These are phyloP conservation scores for Paecilomyces fulvus DNA, from an alignment of 2,329 filamentous ascomycete species.

Conservation along the genomic window DNA sequence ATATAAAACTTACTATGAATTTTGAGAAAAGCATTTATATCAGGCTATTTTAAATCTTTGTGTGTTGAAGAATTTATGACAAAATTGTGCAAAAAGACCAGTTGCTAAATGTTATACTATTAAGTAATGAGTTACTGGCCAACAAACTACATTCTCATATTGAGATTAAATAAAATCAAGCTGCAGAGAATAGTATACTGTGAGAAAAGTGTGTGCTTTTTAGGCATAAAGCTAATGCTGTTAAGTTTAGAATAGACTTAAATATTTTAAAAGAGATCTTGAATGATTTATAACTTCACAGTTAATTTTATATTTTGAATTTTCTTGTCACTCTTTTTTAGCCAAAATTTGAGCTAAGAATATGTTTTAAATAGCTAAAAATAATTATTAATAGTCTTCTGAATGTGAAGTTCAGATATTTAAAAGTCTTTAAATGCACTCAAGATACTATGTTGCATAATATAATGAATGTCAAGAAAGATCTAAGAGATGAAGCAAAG, in stretches of 20 bases:
- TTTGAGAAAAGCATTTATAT: conserved; percentile 22
- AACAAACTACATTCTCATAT: conserved; percentile 16
- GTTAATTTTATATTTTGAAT: conserved; percentile 10
- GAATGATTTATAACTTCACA: conserved; percentile 8
- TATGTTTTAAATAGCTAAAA: conserved; percentile 9
- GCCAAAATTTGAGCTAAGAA: conserved; percentile 17
- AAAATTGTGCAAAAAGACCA: conserved; percentile 23
- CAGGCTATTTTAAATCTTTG: conserved; percentile 17
- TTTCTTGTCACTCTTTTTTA: conserved; percentile 14
- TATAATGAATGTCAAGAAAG: conserved; percentile 27
- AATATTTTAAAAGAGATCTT: conserved; percentile 12
- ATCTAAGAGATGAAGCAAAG: conserved; percentile 25
- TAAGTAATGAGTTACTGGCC: conserved; percentile 17
- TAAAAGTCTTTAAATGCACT: conserved; percentile 15
- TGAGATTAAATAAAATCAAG: conserved; percentile 16
- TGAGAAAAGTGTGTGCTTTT: conserved; percentile 17
- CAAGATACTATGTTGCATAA: conserved; percentile 16
- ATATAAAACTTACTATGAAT: conserved; percentile 23
- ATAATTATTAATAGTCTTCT: conserved; percentile 18
- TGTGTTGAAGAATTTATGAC: conserved; percentile 8
- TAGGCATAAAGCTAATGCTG: neutral
- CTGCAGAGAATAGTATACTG: conserved; percentile 18
- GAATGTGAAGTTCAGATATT: conserved; percentile 18
- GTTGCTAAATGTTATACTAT: conserved; percentile 20
- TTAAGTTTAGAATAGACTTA: conserved; percentile 1